Evolutionary conservation across 2,329 filamentous ascomycete genomes (phyloP).

Genomic region (Hymenoscyphus linearis): DNA sequence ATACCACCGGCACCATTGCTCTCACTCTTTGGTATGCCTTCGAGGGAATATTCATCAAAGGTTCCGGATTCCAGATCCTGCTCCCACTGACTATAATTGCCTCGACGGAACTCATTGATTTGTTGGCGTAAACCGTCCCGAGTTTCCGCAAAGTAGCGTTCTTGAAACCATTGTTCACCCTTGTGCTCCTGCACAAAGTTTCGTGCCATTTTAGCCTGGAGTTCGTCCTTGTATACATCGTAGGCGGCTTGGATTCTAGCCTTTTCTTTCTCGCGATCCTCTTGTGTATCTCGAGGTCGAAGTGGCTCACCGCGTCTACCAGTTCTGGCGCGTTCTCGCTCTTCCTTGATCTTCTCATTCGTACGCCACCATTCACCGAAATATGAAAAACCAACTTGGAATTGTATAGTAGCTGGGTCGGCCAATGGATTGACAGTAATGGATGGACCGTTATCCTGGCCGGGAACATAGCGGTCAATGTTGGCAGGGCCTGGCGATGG

Average conservation of each 20-base stretch:
- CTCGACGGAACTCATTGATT: slow-evolving; percentile 73
- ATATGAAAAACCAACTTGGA: slow-evolving; percentile 80
- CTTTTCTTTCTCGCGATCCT: slow-evolving; percentile 75
- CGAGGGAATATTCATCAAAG: slow-evolving; percentile 92
- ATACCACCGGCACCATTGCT: slow-evolving; percentile 80
- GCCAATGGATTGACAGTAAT: slow-evolving; percentile 60
- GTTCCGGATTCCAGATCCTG: slow-evolving; percentile 76
- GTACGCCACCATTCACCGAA: slow-evolving; percentile 84
- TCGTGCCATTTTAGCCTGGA: slow-evolving; percentile 75
- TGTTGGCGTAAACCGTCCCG: slow-evolving; percentile 68
- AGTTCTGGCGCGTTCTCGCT: slow-evolving; percentile 65
- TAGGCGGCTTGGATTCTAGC: slow-evolving; percentile 69
- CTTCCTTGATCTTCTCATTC: slow-evolving; percentile 77
- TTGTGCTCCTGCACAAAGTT: slow-evolving; percentile 89
- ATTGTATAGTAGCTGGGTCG: slow-evolving; percentile 68
- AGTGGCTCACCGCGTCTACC: slow-evolving; percentile 63
- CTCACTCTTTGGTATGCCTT: slow-evolving; percentile 90
- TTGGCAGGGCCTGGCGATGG: slow-evolving; percentile 57
- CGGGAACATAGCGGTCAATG: slow-evolving; percentile 81
- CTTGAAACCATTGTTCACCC: slow-evolving; percentile 95
- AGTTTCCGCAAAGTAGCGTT: slow-evolving; percentile 84
- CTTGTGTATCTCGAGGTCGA: slow-evolving; percentile 59
- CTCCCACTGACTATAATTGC: slow-evolving; percentile 81
- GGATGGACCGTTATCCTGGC: slow-evolving; percentile 52
- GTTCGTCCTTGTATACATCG: slow-evolving; percentile 61